Percentiles rank a stretch among this genome's conserved stretches.
These are phyloP conservation scores for Phoma sp. DNA, from an alignment of 2,329 filamentous ascomycete genomes.

Conservation along the genomic window DNA sequence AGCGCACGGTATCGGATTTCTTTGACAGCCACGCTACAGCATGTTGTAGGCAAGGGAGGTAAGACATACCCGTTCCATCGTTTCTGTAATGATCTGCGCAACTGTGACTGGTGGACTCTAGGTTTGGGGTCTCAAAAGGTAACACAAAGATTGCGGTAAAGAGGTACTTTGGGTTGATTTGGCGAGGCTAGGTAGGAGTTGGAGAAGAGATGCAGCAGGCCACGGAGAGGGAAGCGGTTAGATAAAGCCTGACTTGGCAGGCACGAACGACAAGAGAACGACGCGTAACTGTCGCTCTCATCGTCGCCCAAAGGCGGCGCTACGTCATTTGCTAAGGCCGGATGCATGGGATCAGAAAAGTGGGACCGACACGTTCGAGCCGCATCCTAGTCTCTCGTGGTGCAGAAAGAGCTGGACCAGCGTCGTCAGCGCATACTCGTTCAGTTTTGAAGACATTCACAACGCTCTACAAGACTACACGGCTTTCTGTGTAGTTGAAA, in stretches of 20 bases:
- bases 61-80: constrained; percentile 13
- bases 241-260: constrained; percentile 42
- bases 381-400: not conserved
- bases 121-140: not conserved
- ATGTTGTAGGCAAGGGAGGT: not conserved
- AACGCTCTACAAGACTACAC: too few species aligned
- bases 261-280: constrained; percentile 31
- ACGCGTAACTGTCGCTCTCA: constrained; percentile 37
- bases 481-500: too few species aligned
- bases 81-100: not conserved
- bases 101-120: constrained; percentile 7
- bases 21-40: not conserved
- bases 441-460: too few species aligned
- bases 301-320: constrained; percentile 20
- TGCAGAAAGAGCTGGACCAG: too few species aligned
- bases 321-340: constrained; percentile 34
- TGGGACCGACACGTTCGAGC: constrained; percentile 18
- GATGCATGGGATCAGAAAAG: constrained; percentile 26
- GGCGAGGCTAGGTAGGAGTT: constrained; percentile 3
- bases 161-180: not conserved
- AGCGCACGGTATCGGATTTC: too few species aligned
- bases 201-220: constrained; percentile 18
- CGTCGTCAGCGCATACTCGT: too few species aligned
- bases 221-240: constrained; percentile 21
- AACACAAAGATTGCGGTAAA: constrained; percentile 17